Evolutionary conservation across 2,329 filamentous ascomycete genomes (phyloP).

Genomic region (Beauveria rudraprayagi): DNA sequence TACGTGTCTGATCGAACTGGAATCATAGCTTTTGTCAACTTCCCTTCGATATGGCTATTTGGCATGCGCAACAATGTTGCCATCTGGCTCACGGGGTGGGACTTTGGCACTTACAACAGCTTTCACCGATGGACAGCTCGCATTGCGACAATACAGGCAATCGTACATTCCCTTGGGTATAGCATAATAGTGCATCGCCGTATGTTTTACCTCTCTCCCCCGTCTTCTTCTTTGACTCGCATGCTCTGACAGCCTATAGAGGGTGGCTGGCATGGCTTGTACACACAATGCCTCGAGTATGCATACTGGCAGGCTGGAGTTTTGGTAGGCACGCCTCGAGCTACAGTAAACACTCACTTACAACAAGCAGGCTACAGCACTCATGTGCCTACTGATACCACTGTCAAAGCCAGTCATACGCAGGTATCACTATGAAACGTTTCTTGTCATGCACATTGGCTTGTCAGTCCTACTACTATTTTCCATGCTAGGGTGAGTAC

Average conservation of each 20-base stretch:
- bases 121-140: conserved; percentile 62
- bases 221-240: not conserved
- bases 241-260: conserved; percentile 9
- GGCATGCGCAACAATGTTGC: conserved; percentile 59
- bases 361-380: conserved; percentile 25
- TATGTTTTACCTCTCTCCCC: not conserved
- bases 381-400: conserved; percentile 36
- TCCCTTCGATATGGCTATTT: conserved; percentile 59
- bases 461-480: conserved; percentile 42
- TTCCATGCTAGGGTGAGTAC: conserved; percentile 36
- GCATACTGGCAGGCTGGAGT: conserved; percentile 44
- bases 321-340: conserved; percentile 17
- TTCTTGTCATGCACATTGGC: conserved; percentile 41
- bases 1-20: conserved; percentile 58
- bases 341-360: not conserved
- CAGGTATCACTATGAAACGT: conserved; percentile 43
- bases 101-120: conserved; percentile 56
- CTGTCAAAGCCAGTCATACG: conserved; percentile 45
- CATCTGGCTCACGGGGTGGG: conserved; percentile 61
- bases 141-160: conserved; percentile 51
- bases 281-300: conserved; percentile 28
- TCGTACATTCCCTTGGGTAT: conserved; percentile 56
- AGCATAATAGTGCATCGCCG: conserved; percentile 33
- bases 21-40: conserved; percentile 54
- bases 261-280: conserved; percentile 31